Evolutionary conservation across 768 basidiomycete genomes (phyloP).

Genomic region (Russula sp.): DNA sequence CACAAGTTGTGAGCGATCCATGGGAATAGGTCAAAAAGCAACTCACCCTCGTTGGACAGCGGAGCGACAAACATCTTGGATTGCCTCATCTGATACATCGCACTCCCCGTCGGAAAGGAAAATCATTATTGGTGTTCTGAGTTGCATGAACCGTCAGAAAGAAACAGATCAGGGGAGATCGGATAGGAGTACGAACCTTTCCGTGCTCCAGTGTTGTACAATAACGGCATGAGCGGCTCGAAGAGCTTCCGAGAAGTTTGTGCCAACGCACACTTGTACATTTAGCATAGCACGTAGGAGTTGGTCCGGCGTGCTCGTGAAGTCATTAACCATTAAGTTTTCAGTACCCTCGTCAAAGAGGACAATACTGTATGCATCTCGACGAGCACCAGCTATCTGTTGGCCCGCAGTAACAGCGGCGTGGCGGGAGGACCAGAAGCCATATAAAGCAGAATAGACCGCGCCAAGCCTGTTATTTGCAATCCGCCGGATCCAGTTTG

Average conservation of each 20-base stretch:
- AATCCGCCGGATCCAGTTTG: slow-evolving; percentile 33
- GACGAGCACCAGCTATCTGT: slow-evolving; percentile 30
- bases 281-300: slow-evolving; percentile 38
- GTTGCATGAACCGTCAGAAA: neutral
- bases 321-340: slow-evolving; percentile 40
- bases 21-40: neutral
- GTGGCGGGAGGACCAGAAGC: slow-evolving; percentile 51
- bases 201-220: slow-evolving; percentile 45
- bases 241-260: slow-evolving; percentile 42
- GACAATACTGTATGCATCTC: slow-evolving; percentile 53
- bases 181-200: slow-evolving; percentile 33
- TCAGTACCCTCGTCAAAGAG: slow-evolving; percentile 35
- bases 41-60: slow-evolving; percentile 43
- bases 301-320: slow-evolving; percentile 39
- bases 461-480: slow-evolving; percentile 51
- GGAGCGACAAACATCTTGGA: slow-evolving; percentile 20
- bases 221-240: slow-evolving; percentile 33
- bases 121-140: slow-evolving; percentile 31
- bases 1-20: neutral
- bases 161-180: neutral
- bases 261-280: slow-evolving; percentile 33
- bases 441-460: slow-evolving; percentile 48
- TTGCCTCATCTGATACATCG: no score
- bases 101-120: no score
- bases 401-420: slow-evolving; percentile 30